Evolutionary conservation across 2,329 filamentous ascomycete species (phyloP), one percentile per base, ranked within the genome.

Genomic region (Sporothrix pseudoabietina): DNA sequence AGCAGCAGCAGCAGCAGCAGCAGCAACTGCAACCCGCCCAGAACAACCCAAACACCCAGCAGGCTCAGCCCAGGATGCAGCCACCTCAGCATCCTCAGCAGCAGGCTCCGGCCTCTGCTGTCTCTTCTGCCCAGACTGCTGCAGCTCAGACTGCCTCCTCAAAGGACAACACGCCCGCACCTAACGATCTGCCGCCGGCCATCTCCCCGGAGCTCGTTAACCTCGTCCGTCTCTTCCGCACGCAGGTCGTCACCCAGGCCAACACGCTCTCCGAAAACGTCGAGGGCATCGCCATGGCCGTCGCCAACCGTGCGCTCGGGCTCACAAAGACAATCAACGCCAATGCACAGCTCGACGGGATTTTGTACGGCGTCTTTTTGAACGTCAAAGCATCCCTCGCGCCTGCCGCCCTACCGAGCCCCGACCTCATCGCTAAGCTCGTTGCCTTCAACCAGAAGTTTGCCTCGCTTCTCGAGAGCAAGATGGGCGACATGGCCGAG

Each of bases 251-350:
- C 12, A 81, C 83, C 70, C 85, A 85, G 72, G 80, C 87, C 57
- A 81, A 81, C 47, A 35, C 59, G 70, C 69, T 77, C 69, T 83
- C 82, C 75, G 82, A 83, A 0, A 80, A 81, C 16, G 81, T 81
- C 14, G 83, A 86, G 73, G 83, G 82, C 32, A 83, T 87, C 32
- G 84, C 86, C 74, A 85, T 87, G 82, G 86, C 85, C 7, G 86
- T 86, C 14, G 80, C 87, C 75, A 87, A 87, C 75, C 85, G 85
- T 35, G 85, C 83, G 61, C 79, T 87, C 10, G 85, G 85, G 0
- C 81, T 88, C 65, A 83, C 86, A 74, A 80, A 81, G 66, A 78
- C 76, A 74, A 76, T 77, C 57, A 81, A 82, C 7, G 83, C 83
- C 0, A 30, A 49, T 35, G 83, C 84, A 71, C 82, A 85, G 73